phyloP scores from a whole-genome alignment of 148 eudicot species.

The Chenopodium album region DNA sequence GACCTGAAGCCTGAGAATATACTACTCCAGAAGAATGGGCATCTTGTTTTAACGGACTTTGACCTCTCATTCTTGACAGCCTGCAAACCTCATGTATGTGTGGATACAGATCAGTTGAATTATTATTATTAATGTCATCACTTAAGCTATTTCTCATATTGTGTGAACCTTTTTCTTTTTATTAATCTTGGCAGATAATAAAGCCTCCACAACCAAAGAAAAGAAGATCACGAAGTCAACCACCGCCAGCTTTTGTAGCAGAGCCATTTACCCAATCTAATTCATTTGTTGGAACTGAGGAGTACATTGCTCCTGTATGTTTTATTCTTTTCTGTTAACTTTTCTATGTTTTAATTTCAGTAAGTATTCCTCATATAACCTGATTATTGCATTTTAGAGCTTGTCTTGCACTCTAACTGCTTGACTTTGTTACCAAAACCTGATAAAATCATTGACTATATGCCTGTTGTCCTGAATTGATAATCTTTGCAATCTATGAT shows the following conservation, averaged over 20 bases:
- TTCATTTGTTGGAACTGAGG: constrained; percentile 98
- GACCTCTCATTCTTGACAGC: constrained; percentile 84
- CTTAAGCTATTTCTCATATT: constrained; percentile 4
- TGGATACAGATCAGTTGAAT: neutral
- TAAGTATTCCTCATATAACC: neutral
- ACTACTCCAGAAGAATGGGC: constrained; percentile 83
- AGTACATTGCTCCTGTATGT: constrained; percentile 97
- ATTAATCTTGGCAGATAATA: constrained; percentile 48
- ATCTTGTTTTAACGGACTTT: constrained; percentile 83
- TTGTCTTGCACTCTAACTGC: neutral
- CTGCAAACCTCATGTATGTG: constrained; percentile 83
- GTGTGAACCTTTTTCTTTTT: neutral
- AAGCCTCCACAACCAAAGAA: constrained; percentile 63
- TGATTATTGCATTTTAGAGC: neutral
- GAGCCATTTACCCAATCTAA: constrained; percentile 85
- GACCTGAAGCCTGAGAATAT: constrained; percentile 96
- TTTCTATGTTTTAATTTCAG: neutral
- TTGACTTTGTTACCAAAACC: neutral
- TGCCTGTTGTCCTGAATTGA: neutral
- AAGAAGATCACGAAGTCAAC: constrained; percentile 68
- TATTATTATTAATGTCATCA: neutral
- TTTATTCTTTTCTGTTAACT: neutral
- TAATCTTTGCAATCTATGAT: neutral
- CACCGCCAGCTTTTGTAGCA: constrained; percentile 81
- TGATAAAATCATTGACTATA: neutral